Base-by-base conservation (phyloP, 352 stramenopile species). In the Phytophthora quininea region DNA sequence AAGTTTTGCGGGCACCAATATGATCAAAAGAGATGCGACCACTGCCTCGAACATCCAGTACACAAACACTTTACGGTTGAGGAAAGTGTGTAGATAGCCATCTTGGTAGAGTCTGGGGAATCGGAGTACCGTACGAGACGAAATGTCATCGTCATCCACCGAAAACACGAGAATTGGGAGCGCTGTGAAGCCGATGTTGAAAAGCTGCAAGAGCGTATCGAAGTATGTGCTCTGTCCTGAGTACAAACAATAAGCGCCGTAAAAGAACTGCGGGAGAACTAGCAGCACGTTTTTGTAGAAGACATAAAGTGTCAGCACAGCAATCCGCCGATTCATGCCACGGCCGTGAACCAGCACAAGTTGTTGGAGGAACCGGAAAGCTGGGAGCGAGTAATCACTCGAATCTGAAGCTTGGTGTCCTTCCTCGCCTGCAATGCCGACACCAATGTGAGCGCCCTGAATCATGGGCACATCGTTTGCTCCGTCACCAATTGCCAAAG, bases 381-480 rank as follows among this genome's bases (percentile, higher is more conserved):
- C 76, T 30, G 85, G 89, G 19, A 98, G 88, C 8, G 91, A 92
- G 59, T 97, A 97, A 68, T 98, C 92, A 45, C 86, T 91, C 3
- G 91, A 76, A 66, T 97, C 95, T 0, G 93, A 90, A 2, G 92
- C 97, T 67, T 97, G 92, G 24, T 90, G 77, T 1, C 80, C 82
- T 77, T 91, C 82, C 42, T 87, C 82, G 7, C 78, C 82, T 8
- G 77, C 79, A 29, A 90, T 90, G 1, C 81, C 83, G 2, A 89
- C 76, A 10, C 82, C 83, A 37, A 92, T 88, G 45, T 91, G 82
- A 2, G 83, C 83, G 2, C 77, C 75, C 64, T 97, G 88, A 37
- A 98, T 96, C 93, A 98, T 98, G 3, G 88, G 86, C 0, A 98
- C 93, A 62, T 98, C 93, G 67, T 98, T 98, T 1, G 93, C 93